Percentiles rank a stretch among this genome's conserved stretches.
Conservation (phyloP, 352 stramenopile species). For the Pythium plurisporium region DNA sequence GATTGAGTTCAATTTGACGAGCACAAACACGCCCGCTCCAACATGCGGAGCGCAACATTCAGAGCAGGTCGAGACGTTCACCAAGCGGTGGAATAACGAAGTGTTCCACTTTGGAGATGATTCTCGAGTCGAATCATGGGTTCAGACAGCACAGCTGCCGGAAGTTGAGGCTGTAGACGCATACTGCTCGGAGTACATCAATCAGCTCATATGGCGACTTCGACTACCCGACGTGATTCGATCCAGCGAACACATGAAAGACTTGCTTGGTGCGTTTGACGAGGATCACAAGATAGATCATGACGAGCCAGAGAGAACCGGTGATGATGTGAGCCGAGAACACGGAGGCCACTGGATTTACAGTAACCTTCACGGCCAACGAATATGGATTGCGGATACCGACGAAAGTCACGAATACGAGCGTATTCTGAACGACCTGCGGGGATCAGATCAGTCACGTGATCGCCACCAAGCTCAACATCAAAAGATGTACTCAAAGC, state of each 20-base stretch:
- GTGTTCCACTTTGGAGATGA: background rate
- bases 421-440: slow-evolving; percentile 65
- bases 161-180: background rate
- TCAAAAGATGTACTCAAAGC: slow-evolving; percentile 31
- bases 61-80: background rate
- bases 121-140: background rate
- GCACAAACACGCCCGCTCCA: background rate
- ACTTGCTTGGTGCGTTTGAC: background rate
- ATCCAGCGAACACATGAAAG: background rate
- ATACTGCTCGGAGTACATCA: background rate
- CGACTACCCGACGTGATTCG: background rate
- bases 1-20: slow-evolving; percentile 33
- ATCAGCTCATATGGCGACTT: background rate
- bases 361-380: slow-evolving; percentile 79
- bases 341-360: slow-evolving; percentile 37
- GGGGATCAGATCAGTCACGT: slow-evolving; percentile 36
- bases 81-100: background rate
- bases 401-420: slow-evolving; percentile 69
- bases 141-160: background rate
- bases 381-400: slow-evolving; percentile 58
- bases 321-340: background rate
- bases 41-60: background rate
- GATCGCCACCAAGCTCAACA: slow-evolving; percentile 26
- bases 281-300: too few species aligned
- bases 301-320: background rate